These are phyloP conservation scores for Biscogniauxia sp. DNA, from an alignment of 2,329 filamentous ascomycete genomes.

Conservation along the genomic window DNA sequence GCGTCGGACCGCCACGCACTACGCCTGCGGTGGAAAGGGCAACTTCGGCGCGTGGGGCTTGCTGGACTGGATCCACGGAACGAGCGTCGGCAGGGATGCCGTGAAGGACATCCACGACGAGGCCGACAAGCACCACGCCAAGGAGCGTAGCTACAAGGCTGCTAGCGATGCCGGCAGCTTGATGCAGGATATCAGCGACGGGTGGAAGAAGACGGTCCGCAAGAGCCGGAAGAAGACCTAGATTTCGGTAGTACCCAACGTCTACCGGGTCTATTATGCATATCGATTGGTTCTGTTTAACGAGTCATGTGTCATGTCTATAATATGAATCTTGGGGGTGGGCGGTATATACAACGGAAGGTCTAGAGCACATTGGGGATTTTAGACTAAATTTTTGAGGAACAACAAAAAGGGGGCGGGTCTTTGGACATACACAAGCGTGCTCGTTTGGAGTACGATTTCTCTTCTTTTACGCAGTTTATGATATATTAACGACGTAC, in stretches of 20 bases:
- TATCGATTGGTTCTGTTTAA: too few relatives aligned
- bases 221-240: constrained; percentile 25
- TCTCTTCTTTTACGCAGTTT: too few relatives aligned
- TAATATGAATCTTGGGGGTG: too few relatives aligned
- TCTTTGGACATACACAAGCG: too few relatives aligned
- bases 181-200: constrained; percentile 35
- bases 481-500: too few relatives aligned
- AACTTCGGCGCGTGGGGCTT: constrained; percentile 64
- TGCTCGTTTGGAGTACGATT: too few relatives aligned
- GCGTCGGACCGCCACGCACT: constrained; percentile 49
- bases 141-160: constrained; percentile 37
- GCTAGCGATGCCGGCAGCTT: constrained; percentile 32
- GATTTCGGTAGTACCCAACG: neutral
- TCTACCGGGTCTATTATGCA: too few relatives aligned
- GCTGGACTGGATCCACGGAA: constrained; percentile 61
- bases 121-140: constrained; percentile 52
- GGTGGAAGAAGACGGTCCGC: constrained; percentile 28
- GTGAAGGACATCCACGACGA: constrained; percentile 54
- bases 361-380: too few relatives aligned
- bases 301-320: too few relatives aligned
- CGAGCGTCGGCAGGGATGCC: constrained; percentile 51
- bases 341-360: too few relatives aligned
- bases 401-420: too few relatives aligned
- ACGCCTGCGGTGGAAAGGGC: constrained; percentile 52
- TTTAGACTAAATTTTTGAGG: too few relatives aligned